Base-by-base conservation (phyloP, 1,284 basidiomycete genomes). In the Cutaneotrichosporon sp. region DNA sequence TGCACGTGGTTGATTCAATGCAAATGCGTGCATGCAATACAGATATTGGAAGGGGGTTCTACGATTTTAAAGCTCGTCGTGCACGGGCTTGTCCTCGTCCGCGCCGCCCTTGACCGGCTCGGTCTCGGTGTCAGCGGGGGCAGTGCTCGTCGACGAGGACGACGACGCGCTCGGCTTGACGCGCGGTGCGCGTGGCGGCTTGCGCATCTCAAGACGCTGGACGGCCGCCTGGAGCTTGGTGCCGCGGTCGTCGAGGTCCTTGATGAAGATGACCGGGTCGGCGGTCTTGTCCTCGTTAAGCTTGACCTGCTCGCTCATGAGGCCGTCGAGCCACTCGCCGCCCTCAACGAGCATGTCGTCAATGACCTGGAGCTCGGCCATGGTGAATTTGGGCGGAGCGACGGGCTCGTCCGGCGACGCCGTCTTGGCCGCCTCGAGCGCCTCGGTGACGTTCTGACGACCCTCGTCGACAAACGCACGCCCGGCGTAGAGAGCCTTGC, bases 401-500 rank as follows among this genome's bases (percentile, higher is more conserved):
- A 80, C 83, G 75, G 68, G 65, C 39, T 64, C 63, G 35, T 72
- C 67, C 7, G 62, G 57, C 1, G 68, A 60, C 4, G 65, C 62
- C 2, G 41, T 47, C 8, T 54, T 61, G 18, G 58, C 66, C 13
- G 63, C 60, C 84, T 57, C 89, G 73, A 71, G 88, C 10, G 70
- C 72, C n/a, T 64, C 54, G 2, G 78, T 77, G 56, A 73, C 61
- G 62, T 80, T 93, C 57, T 80, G 69, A 8, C 79, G 77, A 14
- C 92, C 92, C 55, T 91, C 86, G 0, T 79, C 76, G 36, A 96
- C 78, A 82, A 97, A 97, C 18, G 85, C 70, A 13, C 85, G 82
- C 4, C 86, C 76, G 8, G 77, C 71, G 23, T 69, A 66, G 62
- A 82, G 76, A 8, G 79, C 79, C 80, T 86, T 76, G 83, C 89